These are phyloP conservation scores for Candida schatavii DNA, from an alignment of 805 yeast genomes.

Conservation along the genomic window DNA sequence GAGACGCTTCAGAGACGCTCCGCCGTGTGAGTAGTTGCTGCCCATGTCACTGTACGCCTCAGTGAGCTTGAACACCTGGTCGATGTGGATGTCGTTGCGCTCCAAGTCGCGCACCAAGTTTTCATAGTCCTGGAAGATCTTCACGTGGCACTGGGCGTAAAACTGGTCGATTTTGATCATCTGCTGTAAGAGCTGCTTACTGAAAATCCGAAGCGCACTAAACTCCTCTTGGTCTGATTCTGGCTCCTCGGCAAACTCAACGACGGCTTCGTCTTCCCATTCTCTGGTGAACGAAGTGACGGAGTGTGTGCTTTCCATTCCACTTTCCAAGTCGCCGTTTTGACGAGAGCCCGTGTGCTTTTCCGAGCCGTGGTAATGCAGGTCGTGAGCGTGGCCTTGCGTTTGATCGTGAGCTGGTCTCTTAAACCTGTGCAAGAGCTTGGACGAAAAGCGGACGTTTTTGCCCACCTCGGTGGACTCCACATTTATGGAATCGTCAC, in stretches of 20 bases:
- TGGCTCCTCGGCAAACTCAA: conserved; percentile 11
- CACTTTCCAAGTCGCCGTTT: conserved; percentile 4
- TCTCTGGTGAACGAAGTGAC: conserved; percentile 14
- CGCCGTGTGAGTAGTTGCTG: not conserved
- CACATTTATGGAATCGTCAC: not conserved
- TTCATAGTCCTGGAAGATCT: conserved; percentile 44
- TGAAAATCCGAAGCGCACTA: conserved; percentile 41
- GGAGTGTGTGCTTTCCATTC: conserved; percentile 9
- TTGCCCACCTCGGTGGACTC: not conserved
- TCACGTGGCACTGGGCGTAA: conserved; percentile 45
- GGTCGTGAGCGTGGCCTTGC: not conserved
- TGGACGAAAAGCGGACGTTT: not conserved
- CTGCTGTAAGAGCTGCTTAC: conserved; percentile 46
- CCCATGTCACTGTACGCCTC: conserved; percentile 19
- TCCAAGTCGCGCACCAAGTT: conserved; percentile 47
- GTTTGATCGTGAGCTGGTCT: not conserved
- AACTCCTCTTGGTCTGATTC: conserved; percentile 9
- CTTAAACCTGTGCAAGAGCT: conserved; percentile 3
- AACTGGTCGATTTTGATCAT: conserved; percentile 52
- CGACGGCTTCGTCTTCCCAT: conserved; percentile 16
- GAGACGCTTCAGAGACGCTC: not conserved
- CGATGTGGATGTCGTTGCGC: conserved; percentile 23
- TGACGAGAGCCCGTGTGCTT: not conserved
- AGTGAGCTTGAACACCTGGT: conserved; percentile 24
- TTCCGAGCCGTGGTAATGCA: too few species aligned